Base-by-base conservation (phyloP, 2,329 filamentous ascomycete genomes). In the Plenodomus lindquistii region DNA sequence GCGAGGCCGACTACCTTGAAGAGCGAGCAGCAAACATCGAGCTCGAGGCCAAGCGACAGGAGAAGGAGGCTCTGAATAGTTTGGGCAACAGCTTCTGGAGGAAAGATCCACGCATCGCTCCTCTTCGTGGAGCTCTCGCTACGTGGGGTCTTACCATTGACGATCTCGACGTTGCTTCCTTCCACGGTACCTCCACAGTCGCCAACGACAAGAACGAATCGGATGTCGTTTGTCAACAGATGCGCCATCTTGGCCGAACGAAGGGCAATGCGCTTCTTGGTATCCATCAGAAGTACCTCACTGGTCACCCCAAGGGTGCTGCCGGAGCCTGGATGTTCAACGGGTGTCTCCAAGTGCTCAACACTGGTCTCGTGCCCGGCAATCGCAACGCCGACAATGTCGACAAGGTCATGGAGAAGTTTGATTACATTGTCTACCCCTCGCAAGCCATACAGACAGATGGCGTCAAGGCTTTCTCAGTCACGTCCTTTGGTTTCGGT, bases 201-300 rank as follows among this genome's bases (percentile, higher is more conserved):
- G 94, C 94, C 62, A 99, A 99, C 75, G 94, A 99, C 81, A 97
- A 97, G 86, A 99, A 99, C 76, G 94, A 99, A 75, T 97, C 94
- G 16, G 92, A 92, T 44, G 94, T 97, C 68, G 88, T 99, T 65
- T 97, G 93, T 81, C 86, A 97, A 74, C 95, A 99, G 77, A 85
- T 99, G 75, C 86, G 87, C 63, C 95, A 99, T 71, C 86, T 99
- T 44, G 94, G 94, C 59, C 89, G 94, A 65, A 88, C 87, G 76
- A 97, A 97, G 85, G 94, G 95, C 67, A 99, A 99, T 69, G 92
- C 94, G 24, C 81, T 99, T 13, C 77, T 97, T 58, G 94, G 92
- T 79, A 92, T 99, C 73, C 99, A 97, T 88, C 94, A 99, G 78
- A 99, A 99, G 78, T 97, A 95, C 75, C 86, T 99, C 54, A 99